Evolutionary conservation across 768 basidiomycete genomes (phyloP).

Genomic region (Aureoboletus auriporus): DNA sequence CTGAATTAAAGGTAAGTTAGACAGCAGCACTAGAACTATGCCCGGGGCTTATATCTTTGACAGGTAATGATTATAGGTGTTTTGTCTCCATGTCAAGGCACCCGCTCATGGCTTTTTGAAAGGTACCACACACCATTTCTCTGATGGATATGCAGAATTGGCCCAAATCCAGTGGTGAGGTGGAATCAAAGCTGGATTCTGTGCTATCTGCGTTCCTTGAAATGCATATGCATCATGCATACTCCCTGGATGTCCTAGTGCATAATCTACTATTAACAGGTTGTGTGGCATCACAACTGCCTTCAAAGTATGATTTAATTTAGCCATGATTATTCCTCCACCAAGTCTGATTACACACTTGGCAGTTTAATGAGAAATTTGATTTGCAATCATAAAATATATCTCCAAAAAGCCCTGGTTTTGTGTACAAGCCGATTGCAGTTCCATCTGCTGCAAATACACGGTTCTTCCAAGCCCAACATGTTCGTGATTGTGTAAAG

Average conservation of each 20-base stretch:
- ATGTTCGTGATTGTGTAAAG: not conserved
- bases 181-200: not conserved
- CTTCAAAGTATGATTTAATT: slow-evolving; percentile 3
- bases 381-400: slow-evolving; percentile 4
- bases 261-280: slow-evolving; percentile 27
- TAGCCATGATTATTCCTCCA: too few relatives aligned
- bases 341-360: too few relatives aligned
- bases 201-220: not conserved
- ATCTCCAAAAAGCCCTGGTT: not conserved
- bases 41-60: not conserved
- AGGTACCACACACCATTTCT: not conserved
- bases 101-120: not conserved
- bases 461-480: not conserved
- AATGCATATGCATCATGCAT: slow-evolving; percentile 19
- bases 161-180: not conserved
- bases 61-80: not conserved
- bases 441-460: slow-evolving; percentile 6
- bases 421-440: not conserved
- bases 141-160: not conserved
- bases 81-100: not conserved
- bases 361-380: slow-evolving; percentile 1
- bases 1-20: not conserved
- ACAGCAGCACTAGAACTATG: too few relatives aligned
- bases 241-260: slow-evolving; percentile 26
- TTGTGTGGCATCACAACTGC: slow-evolving; percentile 23